These are phyloP conservation scores for Leishmania gerbilli DNA, from an alignment of 208 protist species.

Conservation along the genomic window DNA sequence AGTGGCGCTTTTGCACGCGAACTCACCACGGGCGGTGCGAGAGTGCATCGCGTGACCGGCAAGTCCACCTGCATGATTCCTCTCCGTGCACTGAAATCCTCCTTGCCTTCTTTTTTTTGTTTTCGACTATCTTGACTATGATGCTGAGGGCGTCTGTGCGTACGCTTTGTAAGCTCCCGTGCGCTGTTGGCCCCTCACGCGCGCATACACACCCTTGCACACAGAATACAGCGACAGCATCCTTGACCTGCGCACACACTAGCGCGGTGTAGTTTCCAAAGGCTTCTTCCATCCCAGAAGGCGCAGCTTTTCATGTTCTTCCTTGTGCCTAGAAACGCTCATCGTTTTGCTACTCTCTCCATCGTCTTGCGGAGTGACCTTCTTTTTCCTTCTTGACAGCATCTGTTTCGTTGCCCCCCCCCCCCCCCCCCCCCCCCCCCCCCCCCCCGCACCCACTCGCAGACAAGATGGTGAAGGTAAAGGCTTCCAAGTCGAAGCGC, in stretches of 20 bases:
- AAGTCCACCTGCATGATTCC: conserved; percentile 3
- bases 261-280: not conserved
- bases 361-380: not conserved
- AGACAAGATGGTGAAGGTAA: conserved; percentile 73
- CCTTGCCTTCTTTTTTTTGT: not conserved
- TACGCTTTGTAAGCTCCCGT: not conserved
- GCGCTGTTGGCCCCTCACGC: not conserved
- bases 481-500: conserved; percentile 77
- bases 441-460: not conserved
- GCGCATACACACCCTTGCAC: not conserved
- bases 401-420: not conserved
- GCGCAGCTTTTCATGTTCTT: not conserved
- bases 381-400: not conserved
- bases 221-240: conserved; percentile 1
- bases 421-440: not conserved
- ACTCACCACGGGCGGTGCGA: not conserved
- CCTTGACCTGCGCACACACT: not conserved
- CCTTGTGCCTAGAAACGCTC: not conserved
- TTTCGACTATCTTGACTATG: not conserved
- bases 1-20: not conserved
- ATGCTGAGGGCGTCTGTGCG: not conserved
- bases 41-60: not conserved
- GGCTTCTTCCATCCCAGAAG: not conserved
- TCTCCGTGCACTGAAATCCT: not conserved
- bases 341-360: not conserved